Percentiles rank a stretch among this genome's conserved stretches.
Conservation (phyloP, 352 stramenopile species). For the Globisporangium irregulare region DNA sequence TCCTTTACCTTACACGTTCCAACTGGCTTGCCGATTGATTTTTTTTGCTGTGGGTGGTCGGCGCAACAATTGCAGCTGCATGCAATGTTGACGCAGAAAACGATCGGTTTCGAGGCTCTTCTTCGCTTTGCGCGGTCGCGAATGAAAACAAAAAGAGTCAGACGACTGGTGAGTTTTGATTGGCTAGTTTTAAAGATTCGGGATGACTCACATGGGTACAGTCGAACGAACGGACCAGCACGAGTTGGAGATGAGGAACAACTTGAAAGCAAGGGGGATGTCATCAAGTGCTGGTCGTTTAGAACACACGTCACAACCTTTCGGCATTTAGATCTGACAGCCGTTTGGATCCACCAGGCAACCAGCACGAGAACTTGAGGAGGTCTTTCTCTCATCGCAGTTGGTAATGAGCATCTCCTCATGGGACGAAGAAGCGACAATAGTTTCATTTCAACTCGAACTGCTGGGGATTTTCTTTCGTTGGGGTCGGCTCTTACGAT, state of each 20-base stretch:
- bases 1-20: no score
- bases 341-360: background rate
- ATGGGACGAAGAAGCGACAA: background rate
- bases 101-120: background rate
- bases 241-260: background rate
- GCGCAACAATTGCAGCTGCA: background rate
- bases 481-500: background rate
- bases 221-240: background rate
- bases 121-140: background rate
- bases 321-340: background rate
- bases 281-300: background rate
- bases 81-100: background rate
- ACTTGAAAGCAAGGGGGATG: background rate
- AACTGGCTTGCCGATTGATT: background rate
- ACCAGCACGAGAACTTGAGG: background rate
- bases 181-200: background rate
- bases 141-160: constrained; percentile 2
- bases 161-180: background rate
- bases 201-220: background rate
- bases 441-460: background rate
- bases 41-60: background rate
- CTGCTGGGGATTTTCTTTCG: background rate
- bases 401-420: background rate
- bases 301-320: background rate
- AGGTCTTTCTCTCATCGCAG: background rate